Evolutionary conservation across 495 filamentous ascomycete species (phyloP), one percentile per base, ranked within the genome.

Genomic region (Clavariopsis aquatica): DNA sequence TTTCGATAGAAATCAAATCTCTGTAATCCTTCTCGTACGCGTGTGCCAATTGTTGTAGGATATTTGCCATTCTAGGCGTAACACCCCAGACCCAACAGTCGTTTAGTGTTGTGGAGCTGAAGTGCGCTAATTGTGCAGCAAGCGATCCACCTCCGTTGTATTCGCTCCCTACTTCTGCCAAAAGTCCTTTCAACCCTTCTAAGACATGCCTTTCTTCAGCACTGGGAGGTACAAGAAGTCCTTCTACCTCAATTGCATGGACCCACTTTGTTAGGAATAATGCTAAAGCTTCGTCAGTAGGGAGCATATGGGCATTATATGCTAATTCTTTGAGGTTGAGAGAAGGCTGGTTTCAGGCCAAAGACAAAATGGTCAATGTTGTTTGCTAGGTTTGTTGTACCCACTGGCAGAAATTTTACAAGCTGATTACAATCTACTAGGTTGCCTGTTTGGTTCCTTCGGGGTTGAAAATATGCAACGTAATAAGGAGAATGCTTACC

Each of bases 51-150:
- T 57, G 51, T 28, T 56, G 22, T n/a, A 64, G 61, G 6, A 64
- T 36, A 10, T 46, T n/a, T 5, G 38, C 61, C 61, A 64, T 64
- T 29, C 29, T 56, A 0, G 52, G 57, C 13, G 57, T 66, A 0
- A 57, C 29, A 15, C 64, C 64, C 64, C 64, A 66, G 10, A 66
- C 64, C 64, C 64, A 66, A 19, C 55, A 51, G 41, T 61, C 57
- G 43, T 54, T 49, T 12, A 64, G 28, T 49, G 55, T 46, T 12
- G 27, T 46, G 8, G 49, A 36, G 29, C 49, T 61, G 19, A 56
- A 23, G 23, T 26, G 49, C 2, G 57, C 57, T 34, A 66, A 23
- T 23, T 58, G 57, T 27, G 49, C 64, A 12, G 64, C 64, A 20
- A 66, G 47, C 15, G 64, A 56, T 4, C 38, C 34, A 23, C 20